phyloP scores from a whole-genome alignment of 306 rosid genomes.

The Lathyrus oleraceus region DNA sequence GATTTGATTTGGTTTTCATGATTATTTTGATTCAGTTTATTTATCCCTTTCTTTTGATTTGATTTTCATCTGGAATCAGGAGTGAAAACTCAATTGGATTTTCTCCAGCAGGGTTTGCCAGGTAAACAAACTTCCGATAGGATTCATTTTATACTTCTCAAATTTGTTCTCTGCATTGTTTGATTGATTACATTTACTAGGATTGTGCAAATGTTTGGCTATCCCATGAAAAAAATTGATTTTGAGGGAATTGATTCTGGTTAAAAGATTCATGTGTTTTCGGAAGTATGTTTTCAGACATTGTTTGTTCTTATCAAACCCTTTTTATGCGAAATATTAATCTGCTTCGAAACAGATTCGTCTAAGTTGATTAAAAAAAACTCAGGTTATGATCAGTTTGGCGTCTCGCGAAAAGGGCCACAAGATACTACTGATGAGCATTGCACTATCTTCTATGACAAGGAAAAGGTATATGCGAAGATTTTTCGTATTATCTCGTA shows the following conservation, averaged over 20 bases:
- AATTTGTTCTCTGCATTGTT: slow-evolving; percentile 12
- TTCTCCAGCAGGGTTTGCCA: slow-evolving; percentile 88
- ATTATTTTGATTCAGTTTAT: slow-evolving; percentile 25
- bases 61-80: slow-evolving; percentile 57
- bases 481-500: slow-evolving; percentile 14
- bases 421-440: slow-evolving; percentile 81
- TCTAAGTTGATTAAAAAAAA: slow-evolving; percentile 18
- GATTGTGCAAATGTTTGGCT: too few relatives aligned
- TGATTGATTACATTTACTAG: background rate
- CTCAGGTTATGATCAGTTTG: slow-evolving; percentile 90
- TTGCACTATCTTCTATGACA: slow-evolving; percentile 94
- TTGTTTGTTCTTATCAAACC: slow-evolving; percentile 9
- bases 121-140: slow-evolving; percentile 51
- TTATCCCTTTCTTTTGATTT: slow-evolving; percentile 4
- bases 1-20: slow-evolving; percentile 23
- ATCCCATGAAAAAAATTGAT: too few relatives aligned
- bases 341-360: slow-evolving; percentile 28
- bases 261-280: too few relatives aligned
- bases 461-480: slow-evolving; percentile 63
- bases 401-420: slow-evolving; percentile 82
- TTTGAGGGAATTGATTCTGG: too few relatives aligned
- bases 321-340: slow-evolving; percentile 27
- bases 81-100: slow-evolving; percentile 80
- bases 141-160: slow-evolving; percentile 25
- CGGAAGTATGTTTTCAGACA: background rate